Percentiles rank a stretch among this genome's conserved stretches.
Conservation (phyloP, 805 yeast genomes). For the Myxozyma neglecta region DNA sequence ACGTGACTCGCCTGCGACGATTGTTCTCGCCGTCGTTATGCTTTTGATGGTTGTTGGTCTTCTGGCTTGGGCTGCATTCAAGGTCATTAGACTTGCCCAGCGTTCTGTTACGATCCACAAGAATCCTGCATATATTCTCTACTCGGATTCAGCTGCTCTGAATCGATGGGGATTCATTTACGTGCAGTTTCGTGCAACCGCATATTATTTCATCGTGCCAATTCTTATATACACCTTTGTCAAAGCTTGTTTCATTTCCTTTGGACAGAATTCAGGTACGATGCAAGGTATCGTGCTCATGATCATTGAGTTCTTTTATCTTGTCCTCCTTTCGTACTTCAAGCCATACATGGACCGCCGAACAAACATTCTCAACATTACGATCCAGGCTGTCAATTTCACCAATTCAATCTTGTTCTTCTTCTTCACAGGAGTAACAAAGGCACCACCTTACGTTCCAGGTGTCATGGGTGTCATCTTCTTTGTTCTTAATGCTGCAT, state of each 20-base stretch:
- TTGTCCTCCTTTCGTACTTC: constrained; percentile 61
- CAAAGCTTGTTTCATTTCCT: constrained; percentile 82
- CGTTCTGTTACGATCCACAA: constrained; percentile 69
- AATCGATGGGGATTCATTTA: constrained; percentile 91
- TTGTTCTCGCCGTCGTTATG: constrained; percentile 75
- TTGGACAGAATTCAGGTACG: constrained; percentile 77
- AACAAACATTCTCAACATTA: constrained; percentile 89
- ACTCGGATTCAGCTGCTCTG: constrained; percentile 75
- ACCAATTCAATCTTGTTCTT: constrained; percentile 82
- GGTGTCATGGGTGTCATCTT: constrained; percentile 89
- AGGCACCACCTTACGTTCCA: constrained; percentile 88
- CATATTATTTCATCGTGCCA: constrained; percentile 77
- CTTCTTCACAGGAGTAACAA: constrained; percentile 72
- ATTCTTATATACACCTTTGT: constrained; percentile 64
- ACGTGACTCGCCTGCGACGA: constrained; percentile 78
- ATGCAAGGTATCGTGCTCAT: constrained; percentile 78
- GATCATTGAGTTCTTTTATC: constrained; percentile 70
- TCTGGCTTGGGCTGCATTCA: constrained; percentile 67
- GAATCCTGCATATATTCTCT: constrained; percentile 89
- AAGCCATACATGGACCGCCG: constrained; percentile 94
- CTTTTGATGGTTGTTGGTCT: constrained; percentile 59
- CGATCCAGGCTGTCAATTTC: constrained; percentile 74
- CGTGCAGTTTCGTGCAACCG: constrained; percentile 84
- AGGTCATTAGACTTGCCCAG: constrained; percentile 73
- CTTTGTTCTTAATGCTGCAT: constrained; percentile 84